Evolutionary conservation across 192 early-diverging fungal species (phyloP).

Genomic region (Coemansia reversa): DNA sequence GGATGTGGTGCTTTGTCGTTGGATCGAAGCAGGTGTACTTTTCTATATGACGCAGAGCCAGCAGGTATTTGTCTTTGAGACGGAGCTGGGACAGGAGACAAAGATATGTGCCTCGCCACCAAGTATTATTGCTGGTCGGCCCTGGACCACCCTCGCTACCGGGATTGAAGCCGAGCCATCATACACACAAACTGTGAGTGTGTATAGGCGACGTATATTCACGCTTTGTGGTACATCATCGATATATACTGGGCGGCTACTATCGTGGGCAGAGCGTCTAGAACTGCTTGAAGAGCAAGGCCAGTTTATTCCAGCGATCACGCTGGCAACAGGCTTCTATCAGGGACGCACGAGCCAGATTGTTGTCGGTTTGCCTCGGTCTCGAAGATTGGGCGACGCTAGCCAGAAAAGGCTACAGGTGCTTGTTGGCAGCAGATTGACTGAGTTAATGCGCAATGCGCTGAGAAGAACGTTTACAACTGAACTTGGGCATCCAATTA

Average conservation of each 20-base stretch:
- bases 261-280: constrained; percentile 50
- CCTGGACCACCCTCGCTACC: constrained; percentile 52
- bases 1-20: constrained; percentile 50
- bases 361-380: constrained; percentile 40
- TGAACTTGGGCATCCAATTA: neutral
- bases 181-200: constrained; percentile 33
- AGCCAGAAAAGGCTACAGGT: constrained; percentile 15
- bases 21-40: constrained; percentile 35
- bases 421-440: constrained; percentile 34
- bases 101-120: constrained; percentile 40
- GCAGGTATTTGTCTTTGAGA: constrained; percentile 50
- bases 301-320: constrained; percentile 38
- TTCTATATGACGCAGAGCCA: constrained; percentile 51
- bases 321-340: constrained; percentile 45
- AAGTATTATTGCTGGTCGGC: constrained; percentile 29
- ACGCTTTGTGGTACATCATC: constrained; percentile 29
- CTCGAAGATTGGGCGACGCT: constrained; percentile 12
- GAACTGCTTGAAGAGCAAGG: constrained; percentile 30
- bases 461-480: constrained; percentile 15
- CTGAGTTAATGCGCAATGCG: constrained; percentile 30
- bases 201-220: constrained; percentile 43
- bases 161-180: constrained; percentile 51
- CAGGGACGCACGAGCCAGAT: constrained; percentile 43
- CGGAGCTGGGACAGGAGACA: constrained; percentile 27
- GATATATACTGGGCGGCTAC: constrained; percentile 40